Evolutionary conservation across 768 basidiomycete genomes (phyloP), one percentile per base, ranked within the genome.

Genomic region (Myochromella boudieri): DNA sequence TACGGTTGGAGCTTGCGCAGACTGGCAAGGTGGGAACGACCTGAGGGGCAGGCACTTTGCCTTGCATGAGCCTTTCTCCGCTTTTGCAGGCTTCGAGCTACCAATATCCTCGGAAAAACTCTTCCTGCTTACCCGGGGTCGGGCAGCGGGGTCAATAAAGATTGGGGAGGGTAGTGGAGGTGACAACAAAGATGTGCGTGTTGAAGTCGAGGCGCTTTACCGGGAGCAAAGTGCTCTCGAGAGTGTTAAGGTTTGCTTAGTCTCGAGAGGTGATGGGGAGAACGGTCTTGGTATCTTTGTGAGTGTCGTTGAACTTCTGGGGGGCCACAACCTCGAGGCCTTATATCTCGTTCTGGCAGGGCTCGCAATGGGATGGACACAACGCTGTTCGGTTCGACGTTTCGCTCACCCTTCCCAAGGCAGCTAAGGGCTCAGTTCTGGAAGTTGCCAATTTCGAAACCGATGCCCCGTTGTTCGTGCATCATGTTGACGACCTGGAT

Each of bases 371-470:
- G 29, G 52, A 42, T 18, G 11, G 32, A 34, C 39, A 48, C 52
- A 26, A 48, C 18, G 10, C 39, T 17, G 42, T 65, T 11, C 39
- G 34, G 7, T 61, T 63, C 43, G 46, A 55, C 20, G 54, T 64
- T 12, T 63, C 59, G 0, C 48, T 66, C 7, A 41, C 52, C 26
- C 59, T 68, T 26, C 64, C 65, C 2, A 45, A 55, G 12, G 40
- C 41, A 2, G 32, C 25, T 3, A 29, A 39, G 17, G 61, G 48
- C 6, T 49, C 48, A 1, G 42, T 63, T 20, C 54, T 77, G 14
- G 43, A 53, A 3, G 59, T 81, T 18, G 69, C 74, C 41, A 61
- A 62, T 17, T 63, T 83, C 22, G 68, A 74, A 46, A 78, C 77
- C 1, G 56, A 68, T 32, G 45, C 77, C 37, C 72, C 73, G 4